Evolutionary conservation across 1,284 basidiomycete species (phyloP), one percentile per base, ranked within the genome.

Genomic region (Pseudomicrostroma phylloplanum): DNA sequence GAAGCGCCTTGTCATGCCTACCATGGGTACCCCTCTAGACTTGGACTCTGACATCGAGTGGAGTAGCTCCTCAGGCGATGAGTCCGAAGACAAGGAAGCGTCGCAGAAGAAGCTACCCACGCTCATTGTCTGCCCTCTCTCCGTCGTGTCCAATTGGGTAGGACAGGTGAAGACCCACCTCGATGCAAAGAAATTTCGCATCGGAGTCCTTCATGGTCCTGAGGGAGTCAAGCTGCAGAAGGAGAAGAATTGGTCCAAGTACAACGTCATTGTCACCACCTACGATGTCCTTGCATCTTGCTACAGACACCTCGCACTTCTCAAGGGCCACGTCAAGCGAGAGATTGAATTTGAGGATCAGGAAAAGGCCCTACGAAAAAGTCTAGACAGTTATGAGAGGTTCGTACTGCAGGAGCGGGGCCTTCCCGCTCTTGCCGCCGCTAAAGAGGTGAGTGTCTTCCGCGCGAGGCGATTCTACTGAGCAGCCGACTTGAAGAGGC

Each of bases 71-170:
- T 60, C 17, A 13, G 17, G 17, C 8, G 40, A 60, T 36, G 55
- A 60, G 17, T 21, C 19, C 41, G 56, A 43, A 17, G 39, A n/a
- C 23, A 56, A 39, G 55, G 48, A 30, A 11, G 21, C 46, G 25
- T 21, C 15, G 25, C 39, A 56, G 49, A 55, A 53, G 25, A 53
- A 65, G 25, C 25, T 61, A n/a, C 57, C 62, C 4, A 66, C 60
- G 58, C 21, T 63, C 41, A n/a, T 71, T 92, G 91, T 94, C 42
- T 88, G 86, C 19, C 92, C 92, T 0, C 84, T 93, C 19, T 92
- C 90, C 0, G 86, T 94, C 1, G 80, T 93, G 6, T 90, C 89
- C 13, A 94, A 94, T 73, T 94, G 91, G 91, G 87, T 89, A 73
- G 88, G 89, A 70, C 92, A 94, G 78, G 86, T 64, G 56, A 51